phyloP scores from a whole-genome alignment of 495 filamentous ascomycete genomes.

The Podospora bellae-mahoneyi region DNA sequence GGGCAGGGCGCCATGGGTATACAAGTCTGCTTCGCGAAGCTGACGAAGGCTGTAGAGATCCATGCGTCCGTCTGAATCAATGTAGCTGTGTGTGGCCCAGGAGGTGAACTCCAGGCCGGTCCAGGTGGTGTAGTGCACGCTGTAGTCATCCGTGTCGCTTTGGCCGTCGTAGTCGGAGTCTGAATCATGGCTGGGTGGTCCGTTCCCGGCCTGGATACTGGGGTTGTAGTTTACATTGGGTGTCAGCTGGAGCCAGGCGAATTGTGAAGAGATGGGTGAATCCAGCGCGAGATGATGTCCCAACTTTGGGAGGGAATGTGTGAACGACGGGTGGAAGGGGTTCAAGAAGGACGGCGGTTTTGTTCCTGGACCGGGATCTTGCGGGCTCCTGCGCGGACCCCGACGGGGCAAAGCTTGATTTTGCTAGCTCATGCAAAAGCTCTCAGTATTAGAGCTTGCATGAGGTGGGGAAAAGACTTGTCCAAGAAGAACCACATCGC shows the following conservation, averaged over 20 bases:
- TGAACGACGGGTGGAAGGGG: not conserved
- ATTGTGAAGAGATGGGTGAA: not conserved
- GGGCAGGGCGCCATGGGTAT: not conserved
- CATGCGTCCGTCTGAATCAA: not conserved
- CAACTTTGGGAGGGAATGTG: not conserved
- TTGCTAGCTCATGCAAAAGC: no score
- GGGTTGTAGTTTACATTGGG: not conserved
- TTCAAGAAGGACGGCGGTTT: not conserved
- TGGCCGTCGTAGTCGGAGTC: not conserved
- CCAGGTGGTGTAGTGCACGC: slow-evolving; percentile 1
- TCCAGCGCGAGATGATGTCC: not conserved
- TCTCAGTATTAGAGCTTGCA: no score
- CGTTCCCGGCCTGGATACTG: not conserved
- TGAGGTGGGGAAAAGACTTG: no score
- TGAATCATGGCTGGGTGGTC: not conserved
- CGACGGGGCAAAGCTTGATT: not conserved
- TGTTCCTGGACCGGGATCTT: not conserved
- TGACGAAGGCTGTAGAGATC: not conserved
- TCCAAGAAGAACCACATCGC: no score
- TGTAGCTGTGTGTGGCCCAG: slow-evolving; percentile 2
- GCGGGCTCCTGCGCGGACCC: not conserved
- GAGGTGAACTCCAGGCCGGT: slow-evolving; percentile 6
- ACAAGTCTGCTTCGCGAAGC: not conserved
- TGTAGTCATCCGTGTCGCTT: not conserved
- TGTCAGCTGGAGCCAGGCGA: not conserved